Evolutionary conservation across 2,329 filamentous ascomycete genomes (phyloP), one percentile per base, ranked within the genome.

Genomic region (Elsinoe necatrix): DNA sequence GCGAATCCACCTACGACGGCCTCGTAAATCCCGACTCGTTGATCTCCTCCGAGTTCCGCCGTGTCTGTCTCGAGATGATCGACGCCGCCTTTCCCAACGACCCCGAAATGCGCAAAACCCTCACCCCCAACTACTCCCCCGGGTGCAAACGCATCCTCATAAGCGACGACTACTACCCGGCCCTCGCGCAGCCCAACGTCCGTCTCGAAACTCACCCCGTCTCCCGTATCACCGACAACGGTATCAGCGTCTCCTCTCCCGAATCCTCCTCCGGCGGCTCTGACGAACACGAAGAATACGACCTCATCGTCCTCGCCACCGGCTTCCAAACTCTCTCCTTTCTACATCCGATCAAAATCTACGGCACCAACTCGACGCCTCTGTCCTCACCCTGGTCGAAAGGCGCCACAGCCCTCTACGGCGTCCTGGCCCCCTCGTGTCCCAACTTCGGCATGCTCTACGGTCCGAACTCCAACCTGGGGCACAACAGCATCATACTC

Each of bases 311-410:
- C 21, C 72, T 79, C 6, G 81, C 81, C 0, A 84, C 80, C 0
- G 81, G 81, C 0, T 84, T 84, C 70, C 72, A 75, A 21, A 78
- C 80, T 0, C 74, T 78, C 0, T 76, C 83, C 45, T 83, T 83
- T 66, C 74, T 83, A 71, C 73, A 78, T 61, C 79, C 80, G 0
- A 80, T 84, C 60, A 67, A 76, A 21, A 70, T 83, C 16, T 72
- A 68, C 8, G 80, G 80, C 4, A 62, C 64, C 0, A 63, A 72
- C 14, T 73, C 73, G 1, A 70, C 71, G 4, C 55, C 72, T 0
- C 66, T 83, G 18, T 64, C 68, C 0, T 72, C 78, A 7, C 71
- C 81, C n/a, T 84, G 80, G 81, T 65, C 68, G n/a, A 65, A 70
- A 2, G 80, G 79, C 6, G 76, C 79, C 0, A 68, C 65, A 20